Percentiles rank a stretch among this genome's conserved stretches.
Conservation (phyloP, 1,139 yeast genomes). For the Eremothecium gossypii region DNA sequence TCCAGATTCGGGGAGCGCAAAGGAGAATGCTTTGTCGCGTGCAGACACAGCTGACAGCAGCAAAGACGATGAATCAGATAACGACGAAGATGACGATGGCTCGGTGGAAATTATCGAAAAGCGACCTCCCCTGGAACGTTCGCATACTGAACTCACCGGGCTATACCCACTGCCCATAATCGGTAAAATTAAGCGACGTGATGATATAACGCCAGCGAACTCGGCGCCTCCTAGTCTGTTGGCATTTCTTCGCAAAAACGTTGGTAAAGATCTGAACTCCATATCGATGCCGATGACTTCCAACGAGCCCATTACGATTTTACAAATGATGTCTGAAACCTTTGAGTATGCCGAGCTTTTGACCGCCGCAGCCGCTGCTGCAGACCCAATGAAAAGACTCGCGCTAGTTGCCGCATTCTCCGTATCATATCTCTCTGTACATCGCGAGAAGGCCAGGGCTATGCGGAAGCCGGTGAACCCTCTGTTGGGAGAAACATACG, state of each 20-base stretch:
- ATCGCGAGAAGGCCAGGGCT: conserved; percentile 66
- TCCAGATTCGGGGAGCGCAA: conserved; percentile 10
- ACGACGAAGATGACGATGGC: conserved; percentile 10
- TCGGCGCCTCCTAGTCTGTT: conserved; percentile 75
- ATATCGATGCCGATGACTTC: conserved; percentile 91
- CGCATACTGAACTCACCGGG: conserved; percentile 12
- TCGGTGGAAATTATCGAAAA: not conserved
- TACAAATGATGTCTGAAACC: conserved; percentile 71
- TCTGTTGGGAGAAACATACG: conserved; percentile 77
- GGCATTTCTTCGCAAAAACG: conserved; percentile 74
- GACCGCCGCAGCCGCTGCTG: conserved; percentile 45
- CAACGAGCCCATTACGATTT: conserved; percentile 79
- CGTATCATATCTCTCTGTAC: conserved; percentile 58
- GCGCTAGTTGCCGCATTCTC: conserved; percentile 72
- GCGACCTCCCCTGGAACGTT: not conserved
- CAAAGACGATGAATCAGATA: conserved; percentile 17
- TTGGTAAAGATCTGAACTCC: conserved; percentile 81
- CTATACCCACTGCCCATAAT: conserved; percentile 57
- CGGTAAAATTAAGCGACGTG: conserved; percentile 43
- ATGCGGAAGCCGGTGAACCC: conserved; percentile 90
- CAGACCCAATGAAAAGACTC: conserved; percentile 52
- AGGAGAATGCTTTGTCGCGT: conserved; percentile 1
- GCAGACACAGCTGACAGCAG: conserved; percentile 14
- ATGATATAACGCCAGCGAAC: conserved; percentile 49
- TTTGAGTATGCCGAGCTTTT: conserved; percentile 67